Evolutionary conservation across 202 grass and related monocot genomes (phyloP), one percentile per base, ranked within the genome.

Genomic region (Carex arenaria): DNA sequence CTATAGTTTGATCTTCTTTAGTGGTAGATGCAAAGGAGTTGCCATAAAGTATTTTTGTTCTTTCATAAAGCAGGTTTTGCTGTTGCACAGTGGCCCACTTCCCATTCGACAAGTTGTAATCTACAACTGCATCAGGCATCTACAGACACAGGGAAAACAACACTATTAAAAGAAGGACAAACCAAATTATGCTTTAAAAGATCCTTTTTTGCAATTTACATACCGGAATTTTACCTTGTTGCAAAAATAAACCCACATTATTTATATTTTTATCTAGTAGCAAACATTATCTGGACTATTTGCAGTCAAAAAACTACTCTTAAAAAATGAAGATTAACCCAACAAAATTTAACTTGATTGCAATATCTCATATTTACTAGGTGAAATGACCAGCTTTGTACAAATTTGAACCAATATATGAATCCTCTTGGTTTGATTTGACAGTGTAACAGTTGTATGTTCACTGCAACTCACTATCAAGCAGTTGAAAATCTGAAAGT

Each of bases 61-160:
- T 88, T 85, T 98, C 95, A 86, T 93, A 91, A 84, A 95, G 86
- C 83, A 98, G 88, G 77, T 98, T 98, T 86, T 92, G 93, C 42
- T 98, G 95, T 87, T 98, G 95, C 18, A 98, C 93, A 82, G 91
- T 93, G 72, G 74, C 47, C 95, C 95, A 98, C 72, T 93, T 93
- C 68, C 89, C 92, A 65, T 89, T 91, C 76, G 82, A 86, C 78
- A 98, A 89, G 87, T 98, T 92, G 74, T 98, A 98, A 60, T 98
- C 95, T 89, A 95, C 88, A 67, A 93, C 88, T 67, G 95, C 95
- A 92, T 98, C 95, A 83, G 93, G 93, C 95, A 95, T 98, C 95
- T 98, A 83, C 78, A 88, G 45, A 80, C 30, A 84, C 67, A 82
- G 36, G 43, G 17, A 3, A 76, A 57, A 57, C 8, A 76, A 76